phyloP scores from a whole-genome alignment of 768 basidiomycete genomes.

The Phlegmacium glaucopus region DNA sequence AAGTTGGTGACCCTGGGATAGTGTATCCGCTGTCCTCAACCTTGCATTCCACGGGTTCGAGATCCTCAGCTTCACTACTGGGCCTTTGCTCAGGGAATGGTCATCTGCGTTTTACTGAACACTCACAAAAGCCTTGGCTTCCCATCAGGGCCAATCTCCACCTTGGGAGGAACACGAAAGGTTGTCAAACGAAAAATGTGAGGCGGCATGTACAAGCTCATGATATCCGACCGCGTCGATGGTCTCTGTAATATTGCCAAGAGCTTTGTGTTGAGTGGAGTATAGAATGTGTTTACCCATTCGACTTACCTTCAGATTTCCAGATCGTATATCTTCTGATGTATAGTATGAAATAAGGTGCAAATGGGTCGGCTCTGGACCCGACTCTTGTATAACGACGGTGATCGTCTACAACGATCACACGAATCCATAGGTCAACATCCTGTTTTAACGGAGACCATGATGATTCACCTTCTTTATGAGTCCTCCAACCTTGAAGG shows the following conservation, averaged over 20 bases:
- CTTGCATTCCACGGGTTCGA: constrained; percentile 44
- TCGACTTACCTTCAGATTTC: constrained; percentile 50
- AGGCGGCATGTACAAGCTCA: constrained; percentile 66
- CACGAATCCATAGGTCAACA: neutral
- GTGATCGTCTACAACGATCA: constrained; percentile 68
- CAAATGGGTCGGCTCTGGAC: constrained; percentile 34
- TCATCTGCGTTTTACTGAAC: neutral
- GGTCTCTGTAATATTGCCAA: constrained; percentile 44
- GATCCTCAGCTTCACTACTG: constrained; percentile 43
- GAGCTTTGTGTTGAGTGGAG: neutral
- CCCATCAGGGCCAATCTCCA: constrained; percentile 71
- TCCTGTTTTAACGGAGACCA: neutral
- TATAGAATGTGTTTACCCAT: too few relatives aligned
- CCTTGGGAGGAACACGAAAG: constrained; percentile 80
- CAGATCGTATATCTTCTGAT: constrained; percentile 70
- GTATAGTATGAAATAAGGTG: constrained; percentile 86
- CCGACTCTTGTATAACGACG: constrained; percentile 71
- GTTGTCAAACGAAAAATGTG: constrained; percentile 77
- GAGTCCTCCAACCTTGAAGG: constrained; percentile 69
- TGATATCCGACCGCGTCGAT: constrained; percentile 67
- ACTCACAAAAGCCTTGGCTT: constrained; percentile 63
- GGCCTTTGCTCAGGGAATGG: constrained; percentile 8
- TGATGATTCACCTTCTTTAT: constrained; percentile 66
- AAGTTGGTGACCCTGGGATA: constrained; percentile 35
- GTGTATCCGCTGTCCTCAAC: constrained; percentile 44